phyloP scores from a whole-genome alignment of 345 rosid genomes.

The Crucihimalaya himalaica region DNA sequence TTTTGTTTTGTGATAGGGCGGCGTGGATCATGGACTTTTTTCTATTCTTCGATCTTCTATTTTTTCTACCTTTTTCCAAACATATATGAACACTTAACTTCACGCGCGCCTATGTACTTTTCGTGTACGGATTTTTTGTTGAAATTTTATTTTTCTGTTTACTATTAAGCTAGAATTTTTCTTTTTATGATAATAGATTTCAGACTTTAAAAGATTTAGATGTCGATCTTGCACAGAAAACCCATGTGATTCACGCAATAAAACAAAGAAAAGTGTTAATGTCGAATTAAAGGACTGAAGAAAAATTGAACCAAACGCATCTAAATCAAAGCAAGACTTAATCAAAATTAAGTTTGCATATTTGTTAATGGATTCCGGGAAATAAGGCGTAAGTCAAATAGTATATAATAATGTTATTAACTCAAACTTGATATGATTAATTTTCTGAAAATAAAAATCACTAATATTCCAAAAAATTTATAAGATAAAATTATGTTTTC shows the following conservation, averaged over 20 bases:
- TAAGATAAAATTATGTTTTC: background rate
- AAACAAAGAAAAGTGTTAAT: background rate
- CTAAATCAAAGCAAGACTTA: background rate
- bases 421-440: background rate
- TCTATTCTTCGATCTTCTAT: background rate
- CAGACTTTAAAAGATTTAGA: background rate
- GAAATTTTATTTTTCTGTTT: background rate
- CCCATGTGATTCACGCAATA: conserved; percentile 10
- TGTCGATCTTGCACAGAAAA: background rate
- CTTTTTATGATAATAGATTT: background rate
- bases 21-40: conserved; percentile 40
- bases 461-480: background rate
- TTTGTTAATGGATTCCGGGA: background rate
- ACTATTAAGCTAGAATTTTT: background rate
- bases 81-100: conserved; percentile 33
- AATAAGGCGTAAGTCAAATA: too few relatives aligned
- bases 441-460: background rate
- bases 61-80: conserved; percentile 18
- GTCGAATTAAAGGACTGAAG: background rate
- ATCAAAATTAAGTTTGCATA: background rate
- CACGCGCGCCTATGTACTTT: conserved; percentile 31
- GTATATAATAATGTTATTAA: background rate
- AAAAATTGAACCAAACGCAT: background rate
- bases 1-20: conserved; percentile 5
- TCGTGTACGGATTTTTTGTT: conserved; percentile 29